phyloP scores from a whole-genome alignment of 495 filamentous ascomycete species.

The Pseudevernia furfuracea region DNA sequence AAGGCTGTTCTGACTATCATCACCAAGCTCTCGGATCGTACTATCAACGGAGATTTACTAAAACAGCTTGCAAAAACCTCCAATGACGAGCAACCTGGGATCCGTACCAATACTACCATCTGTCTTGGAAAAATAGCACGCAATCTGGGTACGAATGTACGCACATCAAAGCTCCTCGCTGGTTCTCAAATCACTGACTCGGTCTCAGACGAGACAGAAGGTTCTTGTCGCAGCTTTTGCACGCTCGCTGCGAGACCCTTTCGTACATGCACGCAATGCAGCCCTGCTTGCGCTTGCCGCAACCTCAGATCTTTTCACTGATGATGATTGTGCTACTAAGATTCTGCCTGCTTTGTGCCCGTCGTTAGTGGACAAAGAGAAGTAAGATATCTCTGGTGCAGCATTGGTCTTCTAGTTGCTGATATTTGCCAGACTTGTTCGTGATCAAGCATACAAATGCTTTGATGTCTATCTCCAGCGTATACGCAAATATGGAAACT shows the following conservation, averaged over 20 bases:
- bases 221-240: slow-evolving; percentile 88
- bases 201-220: slow-evolving; percentile 60
- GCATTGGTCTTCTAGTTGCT: neutral
- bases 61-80: slow-evolving; percentile 90
- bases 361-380: slow-evolving; percentile 78
- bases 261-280: slow-evolving; percentile 85
- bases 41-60: slow-evolving; percentile 86
- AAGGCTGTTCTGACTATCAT: slow-evolving; percentile 84
- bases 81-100: slow-evolving; percentile 95
- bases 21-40: slow-evolving; percentile 81
- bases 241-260: slow-evolving; percentile 82
- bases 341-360: slow-evolving; percentile 80
- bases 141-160: slow-evolving; percentile 64
- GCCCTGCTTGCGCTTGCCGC: slow-evolving; percentile 76
- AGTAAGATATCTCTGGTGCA: slow-evolving; percentile 37
- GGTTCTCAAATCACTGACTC: slow-evolving; percentile 15
- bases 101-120: slow-evolving; percentile 95
- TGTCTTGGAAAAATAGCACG: slow-evolving; percentile 93
- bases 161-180: slow-evolving; percentile 16
- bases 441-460: slow-evolving; percentile 86
- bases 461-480: slow-evolving; percentile 82
- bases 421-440: slow-evolving; percentile 51
- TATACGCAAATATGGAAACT: slow-evolving; percentile 64
- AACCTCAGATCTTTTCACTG: slow-evolving; percentile 76
- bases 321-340: slow-evolving; percentile 80